Conservation (phyloP, 805 yeast species). For the Gaillardinia entomophila region DNA sequence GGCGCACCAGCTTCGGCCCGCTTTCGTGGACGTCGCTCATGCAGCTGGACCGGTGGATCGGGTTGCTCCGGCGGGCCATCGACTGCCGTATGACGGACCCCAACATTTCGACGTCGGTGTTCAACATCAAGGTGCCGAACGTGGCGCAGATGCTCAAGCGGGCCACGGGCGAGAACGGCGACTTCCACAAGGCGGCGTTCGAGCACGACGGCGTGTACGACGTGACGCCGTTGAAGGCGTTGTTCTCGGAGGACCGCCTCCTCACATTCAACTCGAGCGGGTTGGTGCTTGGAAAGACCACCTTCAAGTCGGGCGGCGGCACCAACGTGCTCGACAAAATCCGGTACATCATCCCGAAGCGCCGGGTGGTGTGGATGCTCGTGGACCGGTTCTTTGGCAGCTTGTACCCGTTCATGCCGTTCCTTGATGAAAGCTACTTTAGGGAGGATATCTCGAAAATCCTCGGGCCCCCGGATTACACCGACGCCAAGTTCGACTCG, state of each 20-base stretch:
- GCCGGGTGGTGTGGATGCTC: conserved; percentile 6
- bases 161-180: not conserved
- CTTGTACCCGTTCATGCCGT: conserved; percentile 14
- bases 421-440: conserved; percentile 6
- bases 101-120: too few relatives aligned
- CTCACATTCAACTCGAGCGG: too few relatives aligned
- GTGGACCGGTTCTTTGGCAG: conserved; percentile 9
- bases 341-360: conserved; percentile 7
- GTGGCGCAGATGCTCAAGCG: too few relatives aligned
- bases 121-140: too few relatives aligned
- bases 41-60: not conserved
- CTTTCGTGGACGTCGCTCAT: not conserved
- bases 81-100: not conserved
- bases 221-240: not conserved
- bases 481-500: conserved; percentile 4
- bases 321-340: conserved; percentile 12
- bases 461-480: conserved; percentile 5
- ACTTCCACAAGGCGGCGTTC: not conserved
- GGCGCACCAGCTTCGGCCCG: not conserved
- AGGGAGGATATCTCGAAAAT: not conserved
- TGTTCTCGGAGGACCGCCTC: too few relatives aligned
- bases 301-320: conserved; percentile 7
- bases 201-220: not conserved
- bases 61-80: not conserved
- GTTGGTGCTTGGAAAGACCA: not conserved